phyloP scores from a whole-genome alignment of 2,329 filamentous ascomycete genomes.

The Talaromyces sp. region DNA sequence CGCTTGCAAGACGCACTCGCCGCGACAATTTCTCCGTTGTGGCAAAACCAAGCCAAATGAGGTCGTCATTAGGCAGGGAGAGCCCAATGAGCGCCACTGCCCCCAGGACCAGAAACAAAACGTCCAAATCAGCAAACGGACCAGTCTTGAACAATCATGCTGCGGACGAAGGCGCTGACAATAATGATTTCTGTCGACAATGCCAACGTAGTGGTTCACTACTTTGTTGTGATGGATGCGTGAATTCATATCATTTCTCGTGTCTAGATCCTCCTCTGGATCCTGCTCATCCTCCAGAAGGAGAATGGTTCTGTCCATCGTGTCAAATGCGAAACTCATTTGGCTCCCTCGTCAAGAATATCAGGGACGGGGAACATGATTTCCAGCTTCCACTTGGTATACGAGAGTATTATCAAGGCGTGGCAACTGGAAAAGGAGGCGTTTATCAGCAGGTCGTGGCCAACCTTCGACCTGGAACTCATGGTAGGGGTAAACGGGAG shows the following conservation, averaged over 20 bases:
- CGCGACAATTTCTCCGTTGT: slow-evolving; percentile 25
- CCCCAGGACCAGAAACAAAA: slow-evolving; percentile 2
- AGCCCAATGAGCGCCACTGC: neutral
- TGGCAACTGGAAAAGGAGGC: slow-evolving; percentile 71
- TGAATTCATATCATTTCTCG: slow-evolving; percentile 81
- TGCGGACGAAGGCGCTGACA: slow-evolving; percentile 51
- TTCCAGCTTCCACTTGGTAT: slow-evolving; percentile 69
- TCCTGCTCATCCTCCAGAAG: slow-evolving; percentile 61
- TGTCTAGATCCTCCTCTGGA: slow-evolving; percentile 80
- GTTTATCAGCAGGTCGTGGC: slow-evolving; percentile 70
- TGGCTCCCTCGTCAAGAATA: slow-evolving; percentile 60
- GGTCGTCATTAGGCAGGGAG: slow-evolving; percentile 23
- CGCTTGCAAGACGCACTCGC: slow-evolving; percentile 26
- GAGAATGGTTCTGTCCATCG: slow-evolving; percentile 78
- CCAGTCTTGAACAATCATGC: neutral
- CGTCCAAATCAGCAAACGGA: neutral
- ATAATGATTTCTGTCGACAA: slow-evolving; percentile 84
- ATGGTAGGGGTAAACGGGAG: slow-evolving; percentile 19
- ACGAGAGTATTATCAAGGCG: slow-evolving; percentile 74
- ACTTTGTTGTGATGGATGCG: slow-evolving; percentile 90
- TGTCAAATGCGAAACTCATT: slow-evolving; percentile 54
- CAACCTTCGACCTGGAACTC: slow-evolving; percentile 25
- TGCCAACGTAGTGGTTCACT: slow-evolving; percentile 82
- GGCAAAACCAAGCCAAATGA: slow-evolving; percentile 26
- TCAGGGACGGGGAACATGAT: slow-evolving; percentile 65